phyloP scores from a whole-genome alignment of 352 stramenopile genomes.

The Globisporangium lucens region DNA sequence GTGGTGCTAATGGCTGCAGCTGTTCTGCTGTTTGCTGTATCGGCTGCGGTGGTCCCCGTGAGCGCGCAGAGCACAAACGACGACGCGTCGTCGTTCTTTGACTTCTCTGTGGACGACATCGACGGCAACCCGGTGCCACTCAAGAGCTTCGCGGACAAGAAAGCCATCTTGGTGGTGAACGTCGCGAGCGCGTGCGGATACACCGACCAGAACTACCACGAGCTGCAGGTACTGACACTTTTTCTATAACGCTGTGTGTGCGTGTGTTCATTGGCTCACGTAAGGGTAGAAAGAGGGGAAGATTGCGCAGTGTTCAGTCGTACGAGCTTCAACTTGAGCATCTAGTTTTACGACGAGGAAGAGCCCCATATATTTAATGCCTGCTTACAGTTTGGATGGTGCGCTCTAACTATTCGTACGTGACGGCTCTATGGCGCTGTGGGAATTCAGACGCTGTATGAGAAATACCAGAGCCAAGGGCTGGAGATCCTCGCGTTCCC shows the following conservation, averaged over 20 bases:
- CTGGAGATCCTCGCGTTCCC: constrained; percentile 93
- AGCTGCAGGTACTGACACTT: constrained; percentile 31
- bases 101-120: constrained; percentile 57
- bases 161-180: constrained; percentile 79
- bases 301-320: too few species aligned
- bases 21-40: background rate
- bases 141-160: constrained; percentile 42
- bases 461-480: constrained; percentile 65
- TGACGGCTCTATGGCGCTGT: background rate
- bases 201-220: constrained; percentile 79
- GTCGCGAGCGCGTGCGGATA: constrained; percentile 79
- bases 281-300: background rate
- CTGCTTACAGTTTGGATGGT: background rate
- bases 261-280: background rate
- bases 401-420: background rate
- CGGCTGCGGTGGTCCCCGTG: background rate
- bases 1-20: constrained; percentile 14
- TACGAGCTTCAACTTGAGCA: background rate
- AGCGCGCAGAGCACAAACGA: background rate
- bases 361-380: too few species aligned
- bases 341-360: background rate
- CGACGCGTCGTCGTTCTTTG: constrained; percentile 44
- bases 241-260: background rate
- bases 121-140: constrained; percentile 43
- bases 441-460: constrained; percentile 48